phyloP scores from a whole-genome alignment of 768 basidiomycete genomes.

The Auriscalpium vulgare region DNA sequence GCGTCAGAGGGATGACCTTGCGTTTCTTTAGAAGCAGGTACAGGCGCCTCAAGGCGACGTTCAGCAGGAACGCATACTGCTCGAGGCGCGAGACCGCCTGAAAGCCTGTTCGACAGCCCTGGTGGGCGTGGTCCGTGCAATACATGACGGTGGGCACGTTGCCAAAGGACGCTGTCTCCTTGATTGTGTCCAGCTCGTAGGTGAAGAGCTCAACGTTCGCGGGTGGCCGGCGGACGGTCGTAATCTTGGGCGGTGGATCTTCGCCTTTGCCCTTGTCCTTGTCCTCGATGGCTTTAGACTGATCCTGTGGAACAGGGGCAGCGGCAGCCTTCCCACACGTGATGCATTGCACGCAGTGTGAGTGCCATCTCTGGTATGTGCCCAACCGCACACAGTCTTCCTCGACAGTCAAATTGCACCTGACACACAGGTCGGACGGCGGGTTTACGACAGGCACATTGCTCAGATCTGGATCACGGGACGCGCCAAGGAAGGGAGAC shows the following conservation, averaged over 20 bases:
- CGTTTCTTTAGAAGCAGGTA: slow-evolving; percentile 83
- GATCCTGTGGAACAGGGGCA: slow-evolving; percentile 44
- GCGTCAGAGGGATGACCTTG: slow-evolving; percentile 80
- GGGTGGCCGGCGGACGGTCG: slow-evolving; percentile 63
- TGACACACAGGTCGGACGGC: slow-evolving; percentile 86
- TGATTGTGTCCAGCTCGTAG: slow-evolving; percentile 63
- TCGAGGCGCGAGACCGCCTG: slow-evolving; percentile 89
- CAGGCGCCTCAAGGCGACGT: slow-evolving; percentile 87
- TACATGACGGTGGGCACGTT: slow-evolving; percentile 65
- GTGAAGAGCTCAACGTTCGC: slow-evolving; percentile 76
- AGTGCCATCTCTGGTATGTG: slow-evolving; percentile 97
- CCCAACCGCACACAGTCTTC: slow-evolving; percentile 95
- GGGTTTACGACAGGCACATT: slow-evolving; percentile 56
- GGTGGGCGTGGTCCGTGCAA: slow-evolving; percentile 71
- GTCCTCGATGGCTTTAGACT: slow-evolving; percentile 38
- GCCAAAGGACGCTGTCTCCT: slow-evolving; percentile 64
- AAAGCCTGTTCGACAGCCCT: slow-evolving; percentile 67
- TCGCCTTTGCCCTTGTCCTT: slow-evolving; percentile 39
- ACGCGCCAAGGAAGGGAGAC: slow-evolving; percentile 56
- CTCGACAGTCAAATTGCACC: slow-evolving; percentile 86
- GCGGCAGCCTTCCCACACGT: slow-evolving; percentile 74
- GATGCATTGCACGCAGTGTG: slow-evolving; percentile 81
- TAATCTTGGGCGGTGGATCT: slow-evolving; percentile 46
- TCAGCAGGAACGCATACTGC: slow-evolving; percentile 95
- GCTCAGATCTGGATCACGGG: slow-evolving; percentile 38